Evolutionary conservation across 805 yeast genomes (phyloP), one percentile per base, ranked within the genome.

Genomic region (Zygosaccharomyces gambellarensis): DNA sequence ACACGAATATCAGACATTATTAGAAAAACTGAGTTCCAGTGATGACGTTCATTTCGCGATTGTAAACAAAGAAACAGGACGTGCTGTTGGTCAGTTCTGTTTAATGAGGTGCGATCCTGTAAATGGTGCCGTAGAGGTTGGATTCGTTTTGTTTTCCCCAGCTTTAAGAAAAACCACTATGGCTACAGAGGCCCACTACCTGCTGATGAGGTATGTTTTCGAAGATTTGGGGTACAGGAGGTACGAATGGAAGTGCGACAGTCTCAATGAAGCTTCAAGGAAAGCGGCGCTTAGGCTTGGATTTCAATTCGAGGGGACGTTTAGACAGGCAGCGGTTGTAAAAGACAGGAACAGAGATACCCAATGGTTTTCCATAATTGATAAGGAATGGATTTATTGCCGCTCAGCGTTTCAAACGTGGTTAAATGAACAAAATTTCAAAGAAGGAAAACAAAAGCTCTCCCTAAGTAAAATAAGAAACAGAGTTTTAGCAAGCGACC

Each of bases 181-280:
- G 25, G 62, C 69, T 8, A 67, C 71, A 1, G 72, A 69, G 45
- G 67, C 65, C 2, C 59, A 60, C 43, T 67, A 56, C 49, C 53
- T 68, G 29, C 41, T 66, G 48, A 56, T 61, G 54, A 54, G 53
- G 32, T 54, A 64, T 41, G 68, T 61, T 1, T 64, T 67, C 43
- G 65, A 62, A 2, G 49, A 34, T 8, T 53, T 65, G 39, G 60
- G 63, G 2, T 63, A 64, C 50, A 55, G 72, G 17, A 56, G 71
- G 12, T 58, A 53, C 42, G 70, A 67, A 48, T 69, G 72, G 72
- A 67, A 63, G 48, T 69, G 71, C 50, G 60, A 67, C 50, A 53
- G 57, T 32, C 55, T 60, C 29, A 65, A 68, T 40, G 58, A 39
- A 11, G 65, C 67, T 1, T 66, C 70, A 2, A 51, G 51, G 39